phyloP scores from a whole-genome alignment of 257 asterid genomes.

The Ocimum tenuiflorum region DNA sequence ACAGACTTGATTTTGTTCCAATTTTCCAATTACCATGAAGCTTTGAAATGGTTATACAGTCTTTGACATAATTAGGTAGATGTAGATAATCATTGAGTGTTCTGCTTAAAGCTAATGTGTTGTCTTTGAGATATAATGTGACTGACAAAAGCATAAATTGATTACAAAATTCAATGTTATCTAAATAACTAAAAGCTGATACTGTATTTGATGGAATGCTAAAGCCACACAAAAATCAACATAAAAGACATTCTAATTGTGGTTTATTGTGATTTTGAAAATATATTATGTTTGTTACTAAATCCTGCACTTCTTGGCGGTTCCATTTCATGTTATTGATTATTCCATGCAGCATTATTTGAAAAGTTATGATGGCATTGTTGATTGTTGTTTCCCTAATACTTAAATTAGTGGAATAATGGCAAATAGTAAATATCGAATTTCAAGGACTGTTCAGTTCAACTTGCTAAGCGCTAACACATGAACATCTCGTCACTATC shows the following conservation, averaged over 20 bases:
- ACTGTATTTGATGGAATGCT: not conserved
- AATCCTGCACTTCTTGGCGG: not conserved
- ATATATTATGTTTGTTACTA: not conserved
- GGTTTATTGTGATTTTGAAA: not conserved
- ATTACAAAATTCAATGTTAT: not conserved
- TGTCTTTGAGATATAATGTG: not conserved
- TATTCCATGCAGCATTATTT: not conserved
- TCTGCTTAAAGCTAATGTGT: not conserved
- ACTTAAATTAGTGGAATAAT: too few relatives aligned
- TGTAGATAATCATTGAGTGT: not conserved
- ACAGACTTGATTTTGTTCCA: not conserved
- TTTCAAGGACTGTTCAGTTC: too few relatives aligned
- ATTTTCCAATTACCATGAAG: not conserved
- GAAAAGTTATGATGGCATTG: too few relatives aligned
- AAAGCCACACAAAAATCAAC: not conserved
- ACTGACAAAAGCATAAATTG: not conserved
- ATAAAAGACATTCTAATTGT: not conserved
- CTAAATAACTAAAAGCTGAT: not conserved
- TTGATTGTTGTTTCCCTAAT: too few relatives aligned
- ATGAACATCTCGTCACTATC: too few relatives aligned
- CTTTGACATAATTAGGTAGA: not conserved
- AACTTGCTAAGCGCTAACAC: too few relatives aligned
- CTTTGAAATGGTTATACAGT: not conserved
- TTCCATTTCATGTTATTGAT: not conserved
- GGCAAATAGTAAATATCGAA: too few relatives aligned